Evolutionary conservation across 495 filamentous ascomycete species (phyloP), one percentile per base, ranked within the genome.

Genomic region (Penicillium coffeae): DNA sequence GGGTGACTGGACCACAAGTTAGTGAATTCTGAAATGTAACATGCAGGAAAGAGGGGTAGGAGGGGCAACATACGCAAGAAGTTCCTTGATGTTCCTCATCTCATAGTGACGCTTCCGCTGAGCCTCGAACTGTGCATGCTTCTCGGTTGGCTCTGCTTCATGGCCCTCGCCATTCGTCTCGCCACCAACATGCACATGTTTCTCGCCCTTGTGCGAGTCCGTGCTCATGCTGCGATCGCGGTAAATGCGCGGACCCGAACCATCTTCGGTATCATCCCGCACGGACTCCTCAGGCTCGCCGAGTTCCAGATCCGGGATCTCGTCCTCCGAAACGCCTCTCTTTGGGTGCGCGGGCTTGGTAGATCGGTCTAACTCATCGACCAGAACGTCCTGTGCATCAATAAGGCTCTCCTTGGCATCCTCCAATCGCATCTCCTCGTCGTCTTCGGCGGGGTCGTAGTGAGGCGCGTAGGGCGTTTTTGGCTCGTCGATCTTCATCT

Each of bases 401-500:
- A 86, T 60, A 36, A 75, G 73, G 21, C 48, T 60, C 4, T 70
- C 63, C 44, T 70, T 48, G 0, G 66, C 65, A 18, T 72, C 72
- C 4, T 56, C 58, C 0, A 68, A 47, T 5, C 63, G 65, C 51
- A 86, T 76, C 62, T 94, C 85, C 32, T 83, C 86, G 27, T 89
- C 87, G 49, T 97, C 93, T 58, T 96, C 87, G 25, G 80, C 60
- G 13, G 90, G 90, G 59, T 98, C 90, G 60, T 96, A 96, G 51
- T 87, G 87, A 57, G 82, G 85, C 13, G 89, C 93, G 55, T 89
- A 98, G 0, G 93, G 93, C 14, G 93, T 98, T 77, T 98, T 98
- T 40, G 93, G 93, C 71, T 98, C 93, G 55, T 88, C 84, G 60
- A 98, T 97, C 76, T 97, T 97, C 94, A 97, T 97, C 38, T 92